Evolutionary conservation across 805 yeast genomes (phyloP), one percentile per base, ranked within the genome.

Genomic region (Yamadazyma scolyti): DNA sequence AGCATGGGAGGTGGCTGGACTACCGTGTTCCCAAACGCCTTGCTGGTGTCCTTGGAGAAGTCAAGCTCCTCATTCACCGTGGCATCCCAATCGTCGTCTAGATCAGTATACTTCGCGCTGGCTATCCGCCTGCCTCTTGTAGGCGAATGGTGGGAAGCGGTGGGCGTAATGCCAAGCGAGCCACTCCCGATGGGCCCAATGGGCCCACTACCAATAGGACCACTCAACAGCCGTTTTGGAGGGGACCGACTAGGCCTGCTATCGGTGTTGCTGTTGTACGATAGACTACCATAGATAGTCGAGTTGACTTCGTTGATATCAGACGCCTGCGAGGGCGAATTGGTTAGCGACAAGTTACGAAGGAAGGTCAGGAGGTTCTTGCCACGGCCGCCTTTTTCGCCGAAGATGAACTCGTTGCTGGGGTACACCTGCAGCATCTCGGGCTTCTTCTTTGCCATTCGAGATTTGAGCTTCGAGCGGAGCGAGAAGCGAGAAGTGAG

Each of bases 41-140:
- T 15, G 3, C 16, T 17, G 5, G 19, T 6, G 17, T 2, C 8
- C 13, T 15, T 33, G 9, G 21, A 26, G 5, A 18, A 11, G 17
- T 15, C 11, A 12, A 18, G 15, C n/a, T 26, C 35, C 6, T 36
- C 39, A 25, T 78, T 81, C 9, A 90, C 44, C 12, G 58, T 68
- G 12, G 75, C 94, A 54, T 87, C 90, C 96, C 96, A 88, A 56
- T 87, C 96, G 45, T 84, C 95, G 52, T 88, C 96, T 35, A 80
- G 61, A 50, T 88, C 95, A 25, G 77, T 65, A 49, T 80, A 82
- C 34, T 47, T 42, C n/a, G 44, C 37, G 33, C 33, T 54, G 14
- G 18, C 42, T 33, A 26, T 27, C 39, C 35, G 20, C 26, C 28
- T 40, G 12, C 25, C 20, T 22, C 15, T 34, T 17, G 27, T 33